Evolutionary conservation across 352 stramenopile species (phyloP), one percentile per base, ranked within the genome.

Genomic region (Salisapilia sapeloensis): DNA sequence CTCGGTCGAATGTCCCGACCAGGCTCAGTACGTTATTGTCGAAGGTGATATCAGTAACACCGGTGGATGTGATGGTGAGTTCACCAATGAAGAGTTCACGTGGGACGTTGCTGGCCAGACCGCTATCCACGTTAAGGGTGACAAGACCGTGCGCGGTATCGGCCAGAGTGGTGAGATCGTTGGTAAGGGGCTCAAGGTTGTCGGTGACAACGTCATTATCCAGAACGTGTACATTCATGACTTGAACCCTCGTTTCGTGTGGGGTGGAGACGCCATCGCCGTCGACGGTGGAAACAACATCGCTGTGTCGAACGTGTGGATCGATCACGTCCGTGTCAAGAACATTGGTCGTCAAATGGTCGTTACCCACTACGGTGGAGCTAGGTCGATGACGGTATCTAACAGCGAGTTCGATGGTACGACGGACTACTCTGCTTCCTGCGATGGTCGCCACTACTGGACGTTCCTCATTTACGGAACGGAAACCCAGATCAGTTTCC

Each of bases 191-290:
- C 34, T 56, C 20, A 15, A 23, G 3, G 46, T 58, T 15, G 8
- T 21, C 8, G 47, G 41, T 19, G 38, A 33, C 27, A 61, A 57
- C 32, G 40, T 60, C 2, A 60, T 60, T 15, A 18, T 60, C 12
- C 47, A 60, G 29, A 56, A 60, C 16, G 48, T 60, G 21, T 46
- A 60, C 39, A 49, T 58, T 19, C 57, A 47, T 0, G 42, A 58
- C 7, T 23, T 62, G 21, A 59, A 62, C 13, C 45, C 36, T 27
- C 52, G 59, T 33, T 15, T 54, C 5, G 46, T 62, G 14, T 62
- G 52, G 52, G 52, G 52, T 12, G 48, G 52, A 3, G 48, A 62
- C 9, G 50, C 18, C 6, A 53, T 64, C 16, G 48, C 24, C 28
- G 50, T 58, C 8, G 8, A 43, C 4, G 43, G 37, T 4, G 16